Base-by-base conservation (phyloP, 192 early-diverging fungal species). In the Mortierella alpina region DNA sequence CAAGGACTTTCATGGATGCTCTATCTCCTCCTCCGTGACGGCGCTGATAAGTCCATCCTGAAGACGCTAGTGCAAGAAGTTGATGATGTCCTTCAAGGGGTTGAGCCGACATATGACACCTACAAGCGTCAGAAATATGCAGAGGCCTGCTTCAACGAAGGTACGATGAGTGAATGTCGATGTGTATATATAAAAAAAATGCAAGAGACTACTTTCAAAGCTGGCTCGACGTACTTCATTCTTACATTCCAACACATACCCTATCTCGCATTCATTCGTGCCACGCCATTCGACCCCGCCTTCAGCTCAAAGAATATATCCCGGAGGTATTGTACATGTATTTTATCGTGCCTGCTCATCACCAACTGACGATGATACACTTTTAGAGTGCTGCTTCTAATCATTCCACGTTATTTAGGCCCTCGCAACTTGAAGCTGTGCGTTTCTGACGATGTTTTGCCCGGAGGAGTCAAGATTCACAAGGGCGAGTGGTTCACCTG, bases 381-480 rank as follows among this genome's bases (percentile, higher is more conserved):
- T 31, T 31, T 31, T 31, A 31, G 31, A 31, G 31, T 2, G 31
- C 31, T 31, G 31, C 3, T 3, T 31, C 31, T 31, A 31, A 31
- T 3, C 31, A 31, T 31, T 31, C 31, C 31, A 31, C 31, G 31
- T 31, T 31, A 1, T 31, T 77, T 86, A 7, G 91, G 93, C 6
- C 93, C 92, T n/a, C 42, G 31, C 0, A 86, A 92, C 31, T 20
- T 70, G 12, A 92, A 91, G 73, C 63, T 75, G 18, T 85, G 86
- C 18, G 56, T 91, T 15, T 52, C 87, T 8, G 91, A 94, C 63
- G 85, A 86, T 56, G 57, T 90, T 9, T 72, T 89, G 42, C 92
- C 92, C 5, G 90, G 92, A 63, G 91, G 91, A 8, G 90, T 86
- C 8, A 53, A 68, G 40, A 82, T 95, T 17, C 67, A 75, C 20